Base-by-base conservation (phyloP, 192 early-diverging fungal species). In the Phlyctochytrium arcticum region DNA sequence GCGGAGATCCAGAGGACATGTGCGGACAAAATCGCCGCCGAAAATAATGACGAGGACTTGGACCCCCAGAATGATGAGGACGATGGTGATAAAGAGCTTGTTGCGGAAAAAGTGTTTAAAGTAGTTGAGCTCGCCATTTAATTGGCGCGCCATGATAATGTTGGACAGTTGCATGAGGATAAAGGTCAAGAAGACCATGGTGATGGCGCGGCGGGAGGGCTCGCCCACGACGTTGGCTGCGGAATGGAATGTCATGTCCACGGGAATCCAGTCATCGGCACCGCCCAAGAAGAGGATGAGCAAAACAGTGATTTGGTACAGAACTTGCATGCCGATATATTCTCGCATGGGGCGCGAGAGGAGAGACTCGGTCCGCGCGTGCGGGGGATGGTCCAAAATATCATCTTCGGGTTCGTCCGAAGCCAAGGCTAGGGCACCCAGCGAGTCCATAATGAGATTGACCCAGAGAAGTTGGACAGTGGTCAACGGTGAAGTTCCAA, bases 381-480 rank as follows among this genome's bases (percentile, higher is more conserved):
- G 83, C 19, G 83, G 83, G 2, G 71, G 73, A 30, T 74, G 72
- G 15, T 75, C 62, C 48, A 85, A 48, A 56, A 85, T 81, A 35
- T 83, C 79, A 47, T 78, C 76, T 23, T 79, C 79, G 9, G 83
- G 83, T 19, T 79, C 80, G 65, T 85, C 83, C 26, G 75, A 73
- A 3, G 83, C 83, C 1, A 85, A 60, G 6, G 79, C 77, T 6
- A 85, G 57, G 0, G 82, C 82, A 7, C 82, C 82, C 24, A 85
- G 60, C 33, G 80, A 80, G 60, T 85, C 80, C 83, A 85, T 85
- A 49, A 85, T 85, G 51, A 85, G 64, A 63, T 85, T 85, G 12
- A 85, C 80, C 79, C 79, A 81, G n/a, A 85, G 68, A 55, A 85
- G 71, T 67, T 85, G 83, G 2, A 85, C 79, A 35, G 83, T 79